Evolutionary conservation across 805 yeast genomes (phyloP).

Genomic region (Kuraishia capsulata): DNA sequence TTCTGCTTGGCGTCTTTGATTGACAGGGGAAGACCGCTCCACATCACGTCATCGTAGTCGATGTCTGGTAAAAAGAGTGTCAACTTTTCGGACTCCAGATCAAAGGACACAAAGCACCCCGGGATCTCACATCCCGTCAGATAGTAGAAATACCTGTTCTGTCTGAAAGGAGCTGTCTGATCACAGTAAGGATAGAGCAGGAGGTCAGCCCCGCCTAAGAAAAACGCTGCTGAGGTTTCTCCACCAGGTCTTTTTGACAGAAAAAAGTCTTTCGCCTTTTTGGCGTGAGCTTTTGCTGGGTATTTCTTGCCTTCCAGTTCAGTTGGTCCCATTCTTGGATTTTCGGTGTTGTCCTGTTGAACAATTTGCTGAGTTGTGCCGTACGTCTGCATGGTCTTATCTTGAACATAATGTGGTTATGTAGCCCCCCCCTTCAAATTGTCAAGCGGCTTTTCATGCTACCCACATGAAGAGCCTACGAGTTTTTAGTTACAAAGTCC

Average conservation of each 20-base stretch:
- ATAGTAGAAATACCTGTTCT: constrained; percentile 85
- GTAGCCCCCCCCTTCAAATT: too few relatives aligned
- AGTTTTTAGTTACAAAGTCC: too few relatives aligned
- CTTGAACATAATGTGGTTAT: too few relatives aligned
- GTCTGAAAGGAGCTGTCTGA: constrained; percentile 70
- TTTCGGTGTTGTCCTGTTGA: too few relatives aligned
- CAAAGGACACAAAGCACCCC: constrained; percentile 61
- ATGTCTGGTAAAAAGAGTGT: constrained; percentile 74
- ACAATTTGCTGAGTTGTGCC: too few relatives aligned
- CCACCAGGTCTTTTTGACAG: constrained; percentile 10
- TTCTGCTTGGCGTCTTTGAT: constrained; percentile 51
- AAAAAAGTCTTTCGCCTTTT: constrained; percentile 31
- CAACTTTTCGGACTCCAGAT: constrained; percentile 42
- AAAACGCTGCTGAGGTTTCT: constrained; percentile 25
- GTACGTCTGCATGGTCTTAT: too few relatives aligned
- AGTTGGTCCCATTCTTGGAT: constrained; percentile 2
- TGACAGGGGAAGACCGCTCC: constrained; percentile 86
- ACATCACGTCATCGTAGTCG: constrained; percentile 86
- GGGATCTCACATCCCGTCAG: constrained; percentile 77
- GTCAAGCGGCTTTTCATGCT: too few relatives aligned
- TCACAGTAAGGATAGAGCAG: constrained; percentile 71
- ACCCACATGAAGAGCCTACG: too few relatives aligned
- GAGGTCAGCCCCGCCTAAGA: constrained; percentile 51
- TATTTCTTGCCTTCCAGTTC: constrained; percentile 35
- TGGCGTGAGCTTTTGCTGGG: constrained; percentile 78